These are phyloP conservation scores for Smittium mucronatum DNA, from an alignment of 371 early-diverging fungal species.

Conservation along the genomic window DNA sequence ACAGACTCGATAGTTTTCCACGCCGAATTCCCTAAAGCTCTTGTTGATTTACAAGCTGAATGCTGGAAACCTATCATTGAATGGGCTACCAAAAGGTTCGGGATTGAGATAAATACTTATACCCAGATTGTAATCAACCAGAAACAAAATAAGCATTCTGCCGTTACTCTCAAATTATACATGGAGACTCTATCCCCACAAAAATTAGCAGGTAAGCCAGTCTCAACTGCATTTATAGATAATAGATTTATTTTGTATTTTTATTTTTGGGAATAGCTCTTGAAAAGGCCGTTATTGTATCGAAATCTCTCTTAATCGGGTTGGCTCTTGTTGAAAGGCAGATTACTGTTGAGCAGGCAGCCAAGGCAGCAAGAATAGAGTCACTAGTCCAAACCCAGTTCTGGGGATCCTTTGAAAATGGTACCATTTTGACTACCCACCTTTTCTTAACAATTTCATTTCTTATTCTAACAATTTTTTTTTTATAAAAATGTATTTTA, in stretches of 20 bases:
- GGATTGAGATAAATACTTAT: slow-evolving; percentile 51
- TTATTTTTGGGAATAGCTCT: slow-evolving; percentile 56
- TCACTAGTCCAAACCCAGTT: slow-evolving; percentile 67
- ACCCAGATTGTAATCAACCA: slow-evolving; percentile 58
- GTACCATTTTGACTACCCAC: too few species aligned
- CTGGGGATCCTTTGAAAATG: slow-evolving; percentile 92
- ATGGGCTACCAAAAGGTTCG: slow-evolving; percentile 54
- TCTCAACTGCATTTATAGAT: too few species aligned
- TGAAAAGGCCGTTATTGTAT: slow-evolving; percentile 71
- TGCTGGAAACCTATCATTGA: slow-evolving; percentile 73
- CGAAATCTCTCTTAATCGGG: slow-evolving; percentile 83
- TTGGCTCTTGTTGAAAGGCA: slow-evolving; percentile 62
- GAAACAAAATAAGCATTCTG: slow-evolving; percentile 48
- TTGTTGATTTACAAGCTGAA: slow-evolving; percentile 61
- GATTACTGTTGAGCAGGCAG: slow-evolving; percentile 64
- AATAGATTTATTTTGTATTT: not conserved
- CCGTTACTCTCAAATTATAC: slow-evolving; percentile 38
- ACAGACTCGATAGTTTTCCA: slow-evolving; percentile 83
- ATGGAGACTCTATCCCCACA: slow-evolving; percentile 47
- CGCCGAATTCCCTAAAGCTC: slow-evolving; percentile 57
- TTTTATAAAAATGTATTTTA: not conserved
- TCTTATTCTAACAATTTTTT: not conserved
- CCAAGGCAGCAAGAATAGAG: slow-evolving; percentile 71
- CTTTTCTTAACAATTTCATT: slow-evolving; percentile 7
- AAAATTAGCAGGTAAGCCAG: slow-evolving; percentile 44